Conservation (phyloP, 2,329 filamentous ascomycete genomes). For the Lasiodiplodia sp. region DNA sequence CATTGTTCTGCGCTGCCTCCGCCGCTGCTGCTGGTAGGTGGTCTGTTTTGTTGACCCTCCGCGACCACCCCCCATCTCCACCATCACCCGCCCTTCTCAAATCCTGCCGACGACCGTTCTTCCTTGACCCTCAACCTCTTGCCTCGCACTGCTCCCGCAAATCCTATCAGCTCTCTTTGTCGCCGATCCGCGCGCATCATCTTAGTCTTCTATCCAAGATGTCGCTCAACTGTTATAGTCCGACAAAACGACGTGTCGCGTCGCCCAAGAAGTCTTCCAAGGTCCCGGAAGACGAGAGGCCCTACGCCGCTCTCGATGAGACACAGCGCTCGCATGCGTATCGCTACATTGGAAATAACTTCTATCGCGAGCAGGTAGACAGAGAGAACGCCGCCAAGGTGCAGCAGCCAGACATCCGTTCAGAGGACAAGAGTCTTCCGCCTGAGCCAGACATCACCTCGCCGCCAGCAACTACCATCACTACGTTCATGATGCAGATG, state of each 20-base stretch:
- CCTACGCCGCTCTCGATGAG: conserved; percentile 11
- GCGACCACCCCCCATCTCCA: background rate
- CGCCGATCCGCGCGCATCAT: background rate
- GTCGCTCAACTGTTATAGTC: conserved; percentile 25
- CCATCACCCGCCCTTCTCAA: background rate
- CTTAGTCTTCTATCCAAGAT: conserved; percentile 4
- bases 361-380: conserved; percentile 21
- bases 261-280: conserved; percentile 19
- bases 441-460: background rate
- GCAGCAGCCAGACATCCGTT: background rate
- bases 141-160: background rate
- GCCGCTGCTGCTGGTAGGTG: background rate
- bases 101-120: background rate
- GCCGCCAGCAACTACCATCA: conserved; percentile 36
- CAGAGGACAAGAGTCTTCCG: background rate
- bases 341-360: conserved; percentile 19
- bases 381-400: background rate
- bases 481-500: conserved; percentile 37
- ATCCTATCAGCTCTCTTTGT: background rate
- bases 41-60: background rate
- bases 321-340: conserved; percentile 18
- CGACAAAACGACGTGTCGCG: conserved; percentile 17
- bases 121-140: background rate
- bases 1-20: background rate
- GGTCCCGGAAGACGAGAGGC: conserved; percentile 4